Evolutionary conservation across 805 yeast genomes (phyloP).

Genomic region (Starmerella bacillaris): DNA sequence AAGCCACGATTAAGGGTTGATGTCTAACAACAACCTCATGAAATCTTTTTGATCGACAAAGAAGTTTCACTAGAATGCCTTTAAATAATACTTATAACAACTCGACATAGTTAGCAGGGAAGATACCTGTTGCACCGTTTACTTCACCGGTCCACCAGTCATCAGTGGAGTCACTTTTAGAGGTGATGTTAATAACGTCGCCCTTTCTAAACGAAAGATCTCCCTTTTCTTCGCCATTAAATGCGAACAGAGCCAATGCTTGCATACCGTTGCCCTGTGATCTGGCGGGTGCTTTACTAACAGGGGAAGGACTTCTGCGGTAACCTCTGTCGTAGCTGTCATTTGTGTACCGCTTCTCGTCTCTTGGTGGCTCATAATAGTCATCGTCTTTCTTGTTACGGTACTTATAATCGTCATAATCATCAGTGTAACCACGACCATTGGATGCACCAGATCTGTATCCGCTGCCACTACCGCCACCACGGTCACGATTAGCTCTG

Average conservation of each 20-base stretch:
- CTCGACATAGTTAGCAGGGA: conserved; percentile 95
- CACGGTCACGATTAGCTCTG: neutral
- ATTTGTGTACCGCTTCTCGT: conserved; percentile 3
- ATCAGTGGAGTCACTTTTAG: conserved; percentile 72
- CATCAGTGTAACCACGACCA: conserved; percentile 13
- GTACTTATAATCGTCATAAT: conserved; percentile 11
- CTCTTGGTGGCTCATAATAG: conserved; percentile 5
- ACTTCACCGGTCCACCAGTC: conserved; percentile 98
- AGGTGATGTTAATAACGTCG: conserved; percentile 71
- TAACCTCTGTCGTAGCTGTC: conserved; percentile 1
- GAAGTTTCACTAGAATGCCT: too few relatives aligned
- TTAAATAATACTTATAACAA: conserved; percentile 28
- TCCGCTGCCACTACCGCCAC: neutral
- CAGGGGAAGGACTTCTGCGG: neutral
- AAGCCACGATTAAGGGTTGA: too few relatives aligned
- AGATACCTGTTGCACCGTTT: conserved; percentile 73
- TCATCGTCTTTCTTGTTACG: conserved; percentile 8
- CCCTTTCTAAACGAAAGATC: conserved; percentile 89
- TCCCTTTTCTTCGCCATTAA: conserved; percentile 84
- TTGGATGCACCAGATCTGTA: conserved; percentile 3
- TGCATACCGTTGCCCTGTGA: conserved; percentile 34
- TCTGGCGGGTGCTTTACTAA: conserved; percentile 5
- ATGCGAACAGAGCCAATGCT: conserved; percentile 77
- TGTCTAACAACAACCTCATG: too few relatives aligned
- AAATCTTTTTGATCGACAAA: too few relatives aligned